Conservation (phyloP, 352 stramenopile genomes). For the Pythium phragmiticola region DNA sequence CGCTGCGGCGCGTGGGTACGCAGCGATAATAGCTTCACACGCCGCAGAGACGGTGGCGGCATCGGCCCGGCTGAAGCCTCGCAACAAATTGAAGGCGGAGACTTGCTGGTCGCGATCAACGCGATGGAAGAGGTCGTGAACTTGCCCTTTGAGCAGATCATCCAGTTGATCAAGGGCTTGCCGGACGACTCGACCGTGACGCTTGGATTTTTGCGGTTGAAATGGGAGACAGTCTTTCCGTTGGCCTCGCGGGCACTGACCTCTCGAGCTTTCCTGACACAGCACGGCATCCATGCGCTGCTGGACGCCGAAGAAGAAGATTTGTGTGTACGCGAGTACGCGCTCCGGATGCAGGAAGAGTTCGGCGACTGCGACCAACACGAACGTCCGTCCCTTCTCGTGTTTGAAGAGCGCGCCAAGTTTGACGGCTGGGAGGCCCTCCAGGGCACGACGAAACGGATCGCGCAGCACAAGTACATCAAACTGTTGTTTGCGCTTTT, state of each 20-base stretch:
- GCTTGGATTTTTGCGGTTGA: slow-evolving; percentile 59
- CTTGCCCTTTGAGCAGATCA: slow-evolving; percentile 69
- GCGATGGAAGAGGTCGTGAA: slow-evolving; percentile 50
- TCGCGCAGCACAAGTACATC: slow-evolving; percentile 73
- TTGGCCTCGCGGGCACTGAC: slow-evolving; percentile 52
- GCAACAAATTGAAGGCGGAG: slow-evolving; percentile 53
- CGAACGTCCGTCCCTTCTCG: slow-evolving; percentile 54
- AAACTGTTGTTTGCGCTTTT: slow-evolving; percentile 80
- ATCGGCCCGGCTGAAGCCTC: slow-evolving; percentile 64
- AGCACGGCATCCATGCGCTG: slow-evolving; percentile 45
- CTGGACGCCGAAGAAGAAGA: slow-evolving; percentile 51
- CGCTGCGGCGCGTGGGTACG: slow-evolving; percentile 81
- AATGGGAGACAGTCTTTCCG: slow-evolving; percentile 55
- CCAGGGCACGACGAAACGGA: slow-evolving; percentile 37
- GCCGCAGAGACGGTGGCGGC: slow-evolving; percentile 34
- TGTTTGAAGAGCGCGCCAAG: slow-evolving; percentile 69
- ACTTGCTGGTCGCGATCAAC: slow-evolving; percentile 74
- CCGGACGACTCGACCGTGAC: slow-evolving; percentile 39
- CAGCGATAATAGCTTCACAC: slow-evolving; percentile 73
- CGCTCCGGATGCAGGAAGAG: slow-evolving; percentile 72
- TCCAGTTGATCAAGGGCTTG: slow-evolving; percentile 59
- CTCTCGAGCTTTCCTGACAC: slow-evolving; percentile 44
- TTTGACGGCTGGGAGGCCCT: slow-evolving; percentile 76
- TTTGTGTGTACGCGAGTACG: slow-evolving; percentile 72
- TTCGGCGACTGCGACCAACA: slow-evolving; percentile 66